phyloP scores from a whole-genome alignment of 495 filamentous ascomycete genomes.

The Beverwykella pulmonaria region DNA sequence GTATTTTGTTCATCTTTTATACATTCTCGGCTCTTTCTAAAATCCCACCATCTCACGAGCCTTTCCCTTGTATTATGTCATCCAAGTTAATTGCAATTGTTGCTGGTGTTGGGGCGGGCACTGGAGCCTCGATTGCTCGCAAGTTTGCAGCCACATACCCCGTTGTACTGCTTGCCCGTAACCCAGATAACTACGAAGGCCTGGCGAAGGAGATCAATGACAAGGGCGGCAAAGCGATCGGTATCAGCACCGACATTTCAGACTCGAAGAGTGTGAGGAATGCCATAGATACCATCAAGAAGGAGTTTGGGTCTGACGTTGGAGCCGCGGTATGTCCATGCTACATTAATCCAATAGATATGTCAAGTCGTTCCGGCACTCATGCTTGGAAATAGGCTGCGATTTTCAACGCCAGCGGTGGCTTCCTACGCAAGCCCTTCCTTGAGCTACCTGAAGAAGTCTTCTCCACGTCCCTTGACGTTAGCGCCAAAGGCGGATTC shows the following conservation, averaged over 20 bases:
- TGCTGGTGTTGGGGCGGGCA: slow-evolving; percentile 41
- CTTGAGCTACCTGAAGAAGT: slow-evolving; percentile 71
- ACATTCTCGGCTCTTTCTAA: not conserved
- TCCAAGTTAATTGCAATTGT: slow-evolving; percentile 42
- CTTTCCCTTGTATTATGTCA: slow-evolving; percentile 25
- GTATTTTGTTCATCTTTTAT: not conserved
- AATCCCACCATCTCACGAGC: not conserved
- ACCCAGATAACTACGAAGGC: slow-evolving; percentile 63
- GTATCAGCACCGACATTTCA: slow-evolving; percentile 73
- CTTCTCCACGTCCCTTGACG: slow-evolving; percentile 57
- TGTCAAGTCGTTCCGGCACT: not conserved
- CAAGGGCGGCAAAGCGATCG: slow-evolving; percentile 71
- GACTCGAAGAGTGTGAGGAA: slow-evolving; percentile 62
- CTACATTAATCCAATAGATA: not conserved
- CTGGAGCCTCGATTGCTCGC: slow-evolving; percentile 40
- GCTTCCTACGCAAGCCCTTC: slow-evolving; percentile 77
- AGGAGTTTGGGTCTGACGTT: slow-evolving; percentile 54
- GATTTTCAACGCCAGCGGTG: slow-evolving; percentile 77
- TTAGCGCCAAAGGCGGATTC: slow-evolving; percentile 69
- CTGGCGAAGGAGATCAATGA: slow-evolving; percentile 75
- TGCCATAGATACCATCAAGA: slow-evolving; percentile 69
- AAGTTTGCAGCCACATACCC: slow-evolving; percentile 59
- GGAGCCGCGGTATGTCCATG: slow-evolving; percentile 33
- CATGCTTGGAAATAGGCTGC: slow-evolving; percentile 58
- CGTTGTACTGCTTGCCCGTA: slow-evolving; percentile 74